Conservation (phyloP, 75 land plant species). For the Ceratopteris richardii region DNA sequence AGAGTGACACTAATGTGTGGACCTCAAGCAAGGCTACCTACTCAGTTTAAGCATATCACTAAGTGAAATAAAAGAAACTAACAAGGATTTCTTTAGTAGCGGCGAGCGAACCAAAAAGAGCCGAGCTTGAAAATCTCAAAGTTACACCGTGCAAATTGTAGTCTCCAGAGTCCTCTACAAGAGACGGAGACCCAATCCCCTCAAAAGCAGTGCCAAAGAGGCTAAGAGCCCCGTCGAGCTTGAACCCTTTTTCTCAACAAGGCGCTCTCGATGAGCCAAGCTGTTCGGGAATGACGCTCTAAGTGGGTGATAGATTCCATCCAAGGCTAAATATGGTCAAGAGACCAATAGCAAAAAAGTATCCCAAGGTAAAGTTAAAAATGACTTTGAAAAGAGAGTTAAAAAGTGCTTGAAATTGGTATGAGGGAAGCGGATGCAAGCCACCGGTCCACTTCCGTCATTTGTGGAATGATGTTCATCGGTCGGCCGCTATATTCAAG, state of each 20-base stretch:
- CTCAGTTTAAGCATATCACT: conserved; percentile 10
- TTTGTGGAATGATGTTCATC: too few relatives aligned
- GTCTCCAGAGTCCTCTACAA: background rate
- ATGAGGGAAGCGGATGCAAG: conserved; percentile 10
- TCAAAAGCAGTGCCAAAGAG: background rate
- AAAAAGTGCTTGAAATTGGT: conserved; percentile 10
- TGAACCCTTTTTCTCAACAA: conserved; percentile 4
- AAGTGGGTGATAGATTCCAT: conserved; percentile 9
- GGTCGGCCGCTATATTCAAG: background rate
- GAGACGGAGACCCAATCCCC: too few relatives aligned
- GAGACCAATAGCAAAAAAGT: background rate
- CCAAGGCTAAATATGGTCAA: too few relatives aligned
- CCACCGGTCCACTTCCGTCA: background rate
- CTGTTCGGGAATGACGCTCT: conserved; percentile 12
- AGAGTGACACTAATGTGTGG: background rate
- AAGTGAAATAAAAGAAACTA: conserved; percentile 10
- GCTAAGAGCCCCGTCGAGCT: conserved; percentile 1
- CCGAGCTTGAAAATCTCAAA: conserved; percentile 5
- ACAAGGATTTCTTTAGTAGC: conserved; percentile 17
- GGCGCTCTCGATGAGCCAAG: background rate
- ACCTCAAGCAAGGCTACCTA: conserved; percentile 8
- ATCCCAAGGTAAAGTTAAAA: conserved; percentile 11
- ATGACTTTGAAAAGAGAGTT: conserved; percentile 13
- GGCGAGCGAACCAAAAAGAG: conserved; percentile 9
- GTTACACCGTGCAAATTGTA: background rate